Evolutionary conservation across 2,329 filamentous ascomycete species (phyloP).

Genomic region (Didymella segeticola): DNA sequence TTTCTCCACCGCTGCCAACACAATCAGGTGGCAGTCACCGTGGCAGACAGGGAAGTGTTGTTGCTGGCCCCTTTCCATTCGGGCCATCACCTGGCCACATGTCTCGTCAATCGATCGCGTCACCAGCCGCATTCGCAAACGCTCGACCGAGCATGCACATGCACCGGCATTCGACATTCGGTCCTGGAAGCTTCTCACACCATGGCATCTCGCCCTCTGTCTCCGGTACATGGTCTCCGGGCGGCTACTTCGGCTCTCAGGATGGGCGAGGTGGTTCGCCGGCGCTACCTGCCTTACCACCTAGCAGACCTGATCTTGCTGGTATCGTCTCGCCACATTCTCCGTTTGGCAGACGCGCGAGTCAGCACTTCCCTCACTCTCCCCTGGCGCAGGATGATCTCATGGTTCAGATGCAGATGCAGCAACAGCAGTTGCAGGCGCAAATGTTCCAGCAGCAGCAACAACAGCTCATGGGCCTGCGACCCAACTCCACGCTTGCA

Average conservation of each 20-base stretch:
- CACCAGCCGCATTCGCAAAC: conserved; percentile 71
- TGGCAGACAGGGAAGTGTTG: conserved; percentile 62
- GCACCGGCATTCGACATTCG: conserved; percentile 74
- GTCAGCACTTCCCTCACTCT: conserved; percentile 53
- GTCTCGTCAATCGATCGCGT: conserved; percentile 70
- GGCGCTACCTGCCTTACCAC: conserved; percentile 43
- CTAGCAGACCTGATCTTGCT: conserved; percentile 48
- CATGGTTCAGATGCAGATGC: conserved; percentile 55
- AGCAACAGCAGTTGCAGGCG: conserved; percentile 60
- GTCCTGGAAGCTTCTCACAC: conserved; percentile 71
- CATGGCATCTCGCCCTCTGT: conserved; percentile 65
- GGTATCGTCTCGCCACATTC: conserved; percentile 60
- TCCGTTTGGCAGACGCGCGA: conserved; percentile 61
- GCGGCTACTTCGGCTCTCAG: conserved; percentile 46
- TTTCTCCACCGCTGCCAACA: conserved; percentile 83
- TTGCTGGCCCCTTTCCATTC: conserved; percentile 65
- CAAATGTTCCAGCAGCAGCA: conserved; percentile 57
- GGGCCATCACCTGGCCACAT: conserved; percentile 62
- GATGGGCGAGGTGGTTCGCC: conserved; percentile 54
- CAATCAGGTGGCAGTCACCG: conserved; percentile 78
- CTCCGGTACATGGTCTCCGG: conserved; percentile 51
- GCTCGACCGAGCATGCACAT: conserved; percentile 63
- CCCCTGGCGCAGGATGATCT: conserved; percentile 49
- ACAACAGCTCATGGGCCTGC: conserved; percentile 54
- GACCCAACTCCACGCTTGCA: conserved; percentile 62